Evolutionary conservation across 1,139 yeast genomes (phyloP).

Genomic region (Kodamaea fungicola): DNA sequence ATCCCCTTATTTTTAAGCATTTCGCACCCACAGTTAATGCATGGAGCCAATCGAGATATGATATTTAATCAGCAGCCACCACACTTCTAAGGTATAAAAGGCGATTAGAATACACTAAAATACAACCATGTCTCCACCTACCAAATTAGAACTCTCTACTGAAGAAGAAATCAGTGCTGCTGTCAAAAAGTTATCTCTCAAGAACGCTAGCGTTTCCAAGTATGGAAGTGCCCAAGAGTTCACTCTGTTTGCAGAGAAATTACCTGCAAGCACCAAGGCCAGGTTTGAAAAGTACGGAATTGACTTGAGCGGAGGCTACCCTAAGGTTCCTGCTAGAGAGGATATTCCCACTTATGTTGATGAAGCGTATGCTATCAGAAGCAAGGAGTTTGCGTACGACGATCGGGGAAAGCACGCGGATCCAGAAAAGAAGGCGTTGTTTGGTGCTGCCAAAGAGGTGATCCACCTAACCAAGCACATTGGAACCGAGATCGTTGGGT

Average conservation of each 20-base stretch:
- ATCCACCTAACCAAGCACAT: conserved; percentile 44
- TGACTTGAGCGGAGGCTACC: conserved; percentile 43
- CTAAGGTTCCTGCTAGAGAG: conserved; percentile 28
- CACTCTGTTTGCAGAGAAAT: conserved; percentile 7
- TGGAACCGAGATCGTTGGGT: conserved; percentile 57
- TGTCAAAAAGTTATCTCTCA: conserved; percentile 14
- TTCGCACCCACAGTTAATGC: no score
- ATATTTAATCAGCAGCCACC: background rate
- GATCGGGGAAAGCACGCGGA: conserved; percentile 51
- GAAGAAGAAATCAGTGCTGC: conserved; percentile 13
- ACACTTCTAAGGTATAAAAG: background rate
- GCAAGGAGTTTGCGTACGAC: conserved; percentile 39
- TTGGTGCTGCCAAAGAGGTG: conserved; percentile 52
- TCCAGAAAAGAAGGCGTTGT: conserved; percentile 49
- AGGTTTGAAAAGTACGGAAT: conserved; percentile 34
- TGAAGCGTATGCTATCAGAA: conserved; percentile 46
- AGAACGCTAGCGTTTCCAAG: conserved; percentile 16
- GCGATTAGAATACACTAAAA: background rate
- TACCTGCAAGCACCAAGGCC: conserved; percentile 35
- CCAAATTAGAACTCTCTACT: conserved; percentile 2
- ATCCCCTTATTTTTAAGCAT: background rate
- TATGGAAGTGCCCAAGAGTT: conserved; percentile 1
- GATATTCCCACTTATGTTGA: conserved; percentile 48
- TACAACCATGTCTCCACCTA: conserved; percentile 5
- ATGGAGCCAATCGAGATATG: no score